Conservation (phyloP, 1,284 basidiomycete species). For the Caloboletus inedulis region DNA sequence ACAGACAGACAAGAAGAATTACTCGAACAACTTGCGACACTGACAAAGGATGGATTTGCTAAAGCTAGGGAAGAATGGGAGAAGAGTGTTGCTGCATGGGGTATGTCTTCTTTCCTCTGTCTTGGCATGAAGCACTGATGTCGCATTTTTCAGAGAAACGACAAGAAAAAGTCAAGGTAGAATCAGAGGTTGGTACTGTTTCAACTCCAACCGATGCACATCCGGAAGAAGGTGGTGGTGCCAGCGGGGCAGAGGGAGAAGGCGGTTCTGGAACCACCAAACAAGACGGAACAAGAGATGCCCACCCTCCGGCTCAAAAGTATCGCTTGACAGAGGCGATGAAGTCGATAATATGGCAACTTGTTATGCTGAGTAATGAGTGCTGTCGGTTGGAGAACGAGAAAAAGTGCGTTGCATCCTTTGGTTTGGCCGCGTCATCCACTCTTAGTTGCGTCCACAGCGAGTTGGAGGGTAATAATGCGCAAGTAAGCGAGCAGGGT, state of each 20-base stretch:
- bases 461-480: slow-evolving; percentile 59
- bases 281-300: slow-evolving; percentile 37
- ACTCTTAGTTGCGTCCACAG: slow-evolving; percentile 35
- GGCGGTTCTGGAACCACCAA: slow-evolving; percentile 27
- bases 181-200: slow-evolving; percentile 37
- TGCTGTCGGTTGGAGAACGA: slow-evolving; percentile 77
- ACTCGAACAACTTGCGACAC: slow-evolving; percentile 52
- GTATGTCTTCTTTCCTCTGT: slow-evolving; percentile 36
- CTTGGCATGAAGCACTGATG: not conserved
- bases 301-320: slow-evolving; percentile 65
- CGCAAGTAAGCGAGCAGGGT: slow-evolving; percentile 76
- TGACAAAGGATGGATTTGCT: slow-evolving; percentile 61
- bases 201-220: slow-evolving; percentile 37
- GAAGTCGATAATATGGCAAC: slow-evolving; percentile 73
- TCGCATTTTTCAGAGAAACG: slow-evolving; percentile 46
- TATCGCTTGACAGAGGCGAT: slow-evolving; percentile 73
- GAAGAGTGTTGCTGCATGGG: slow-evolving; percentile 61
- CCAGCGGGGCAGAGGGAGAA: slow-evolving; percentile 33
- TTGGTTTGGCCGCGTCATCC: not conserved
- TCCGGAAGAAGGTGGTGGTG: slow-evolving; percentile 34
- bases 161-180: slow-evolving; percentile 51
- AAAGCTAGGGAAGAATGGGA: slow-evolving; percentile 74
- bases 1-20: slow-evolving; percentile 61
- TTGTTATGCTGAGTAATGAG: slow-evolving; percentile 77
- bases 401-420: slow-evolving; percentile 61